These are phyloP conservation scores for Aulographum hederae DNA, from an alignment of 2,329 filamentous ascomycete species.

Conservation along the genomic window DNA sequence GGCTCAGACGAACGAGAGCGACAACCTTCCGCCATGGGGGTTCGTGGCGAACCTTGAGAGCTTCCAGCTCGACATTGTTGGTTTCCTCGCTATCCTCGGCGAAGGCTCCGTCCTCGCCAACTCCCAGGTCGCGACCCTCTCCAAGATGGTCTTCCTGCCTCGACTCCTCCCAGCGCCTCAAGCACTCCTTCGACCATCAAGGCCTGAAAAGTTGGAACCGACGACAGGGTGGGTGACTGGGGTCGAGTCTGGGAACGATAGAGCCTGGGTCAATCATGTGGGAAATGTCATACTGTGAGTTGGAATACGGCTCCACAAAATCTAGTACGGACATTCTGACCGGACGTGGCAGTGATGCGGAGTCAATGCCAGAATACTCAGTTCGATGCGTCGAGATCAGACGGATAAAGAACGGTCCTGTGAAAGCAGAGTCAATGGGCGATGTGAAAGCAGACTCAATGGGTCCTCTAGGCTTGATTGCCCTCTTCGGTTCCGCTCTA, in stretches of 20 bases:
- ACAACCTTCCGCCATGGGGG: not conserved
- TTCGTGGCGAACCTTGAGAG: constrained; percentile 10
- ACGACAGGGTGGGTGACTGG: constrained; percentile 23
- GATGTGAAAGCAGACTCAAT: constrained; percentile 24
- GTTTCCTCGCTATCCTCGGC: constrained; percentile 34
- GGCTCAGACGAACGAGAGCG: too few relatives aligned
- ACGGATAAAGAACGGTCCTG: constrained; percentile 10
- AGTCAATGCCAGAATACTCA: constrained; percentile 17
- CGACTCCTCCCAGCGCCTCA: constrained; percentile 32
- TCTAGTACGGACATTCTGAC: constrained; percentile 7
- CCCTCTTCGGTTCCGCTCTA: constrained; percentile 25
- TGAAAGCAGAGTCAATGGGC: too few relatives aligned
- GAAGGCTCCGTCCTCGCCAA: constrained; percentile 31
- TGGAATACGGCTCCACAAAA: constrained; percentile 3
- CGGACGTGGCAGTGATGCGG: constrained; percentile 8
- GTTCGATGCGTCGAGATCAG: constrained; percentile 22
- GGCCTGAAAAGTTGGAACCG: constrained; percentile 23
- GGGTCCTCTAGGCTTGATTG: constrained; percentile 26
- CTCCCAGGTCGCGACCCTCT: constrained; percentile 31
- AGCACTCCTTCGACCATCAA: constrained; percentile 26
- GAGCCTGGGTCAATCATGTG: constrained; percentile 28
- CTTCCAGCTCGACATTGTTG: constrained; percentile 35
- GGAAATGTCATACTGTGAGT: constrained; percentile 27
- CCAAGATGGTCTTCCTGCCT: constrained; percentile 29
- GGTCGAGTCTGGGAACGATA: constrained; percentile 28